Base-by-base conservation (phyloP, 148 eudicot species). In the Vaccinium vitisidaea region DNA sequence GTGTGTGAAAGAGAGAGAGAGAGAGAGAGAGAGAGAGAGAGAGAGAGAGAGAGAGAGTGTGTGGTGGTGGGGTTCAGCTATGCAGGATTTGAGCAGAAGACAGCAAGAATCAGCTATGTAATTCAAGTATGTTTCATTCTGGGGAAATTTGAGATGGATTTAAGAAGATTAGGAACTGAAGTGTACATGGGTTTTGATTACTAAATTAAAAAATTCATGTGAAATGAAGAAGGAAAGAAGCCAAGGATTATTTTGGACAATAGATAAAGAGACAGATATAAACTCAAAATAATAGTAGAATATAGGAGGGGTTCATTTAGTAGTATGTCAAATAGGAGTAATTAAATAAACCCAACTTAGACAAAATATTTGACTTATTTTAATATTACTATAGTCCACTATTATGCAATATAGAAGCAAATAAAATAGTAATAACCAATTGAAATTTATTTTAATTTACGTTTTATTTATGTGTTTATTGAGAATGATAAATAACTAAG, bases 1-100 rank as follows among this genome's bases (percentile, higher is more conserved):
- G 30, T 27, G 30, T 27, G 30, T 27, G 30, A 2, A 14, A 18
- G 48, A 11, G 13, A 3, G 39, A 36, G 77, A 36, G 48, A 73
- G 76, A 32, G 76, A 2, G 30, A 18, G 48, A 11, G 13, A 3
- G 39, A 36, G 77, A 36, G 48, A 73, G 76, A 32, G 76, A 71
- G 49, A 73, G 48, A 71, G 76, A 73, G 49, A 73, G 50, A 73
- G 77, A 73, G 77, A 25, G 36, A 18, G n/a, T n/a, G n/a, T n/a
- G n/a, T n/a, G n/a, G 14, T 2, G 56, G 1, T 2, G 71, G 71
- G 36, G 18, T 12, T 69, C 36, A 27, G 74, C 74, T 69, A 12
- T 2, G 3, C 30, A 13, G 70, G 14, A 65, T 23, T 23, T 65
- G 70, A 65, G 70, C 70, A 63, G 23, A 63, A 63, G 23, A 27